Evolutionary conservation across 768 basidiomycete genomes (phyloP), one percentile per base, ranked within the genome.

Genomic region (Mycena olivaceomarginata): DNA sequence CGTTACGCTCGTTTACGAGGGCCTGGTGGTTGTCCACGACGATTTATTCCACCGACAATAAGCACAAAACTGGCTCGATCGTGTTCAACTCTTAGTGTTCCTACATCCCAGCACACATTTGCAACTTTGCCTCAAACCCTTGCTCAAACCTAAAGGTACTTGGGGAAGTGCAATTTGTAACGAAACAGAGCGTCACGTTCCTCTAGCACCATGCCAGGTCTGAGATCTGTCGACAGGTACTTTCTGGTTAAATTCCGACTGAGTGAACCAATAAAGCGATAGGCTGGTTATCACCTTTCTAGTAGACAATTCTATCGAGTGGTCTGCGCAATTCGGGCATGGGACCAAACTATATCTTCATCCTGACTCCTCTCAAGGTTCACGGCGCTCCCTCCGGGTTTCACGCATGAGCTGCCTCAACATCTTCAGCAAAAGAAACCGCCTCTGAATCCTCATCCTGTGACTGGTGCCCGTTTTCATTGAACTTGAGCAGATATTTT

Each of bases 301-400:
- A 10, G 94, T 96, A 40, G 95, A 96, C 82, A 95, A 96, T 79
- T 89, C 85, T 72, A 92, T 96, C 46, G 96, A 97, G 93, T 96
- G 96, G 95, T 93, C 78, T 25, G 18, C n/a, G 10, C 25, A 39
- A 10, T 11, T 39, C 46, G 8, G 9, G 5, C 31, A 31, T 31
- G 31, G 9, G 15, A 11, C 31, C 8, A 1, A 31, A 43, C 18
- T 22, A 16, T 8, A 31, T 31, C 39, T 63, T 59, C 25, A 16
- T n/a, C 59, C 18, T 41, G 10, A 64, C 63, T 76, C 22, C 31
- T 31, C 31, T 46, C 2, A 75, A 95, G 95, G 95, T 93, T 96
- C 90, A 94, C 94, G 13, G 92, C 92, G 82, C 85, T 96, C 10
- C 96, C 96, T 9, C 90, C 93, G 1, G 95, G 95, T 9, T 97